phyloP scores from a whole-genome alignment of 225 moss, liverwort and hornwort genomes.

The Straminergon stramineum region DNA sequence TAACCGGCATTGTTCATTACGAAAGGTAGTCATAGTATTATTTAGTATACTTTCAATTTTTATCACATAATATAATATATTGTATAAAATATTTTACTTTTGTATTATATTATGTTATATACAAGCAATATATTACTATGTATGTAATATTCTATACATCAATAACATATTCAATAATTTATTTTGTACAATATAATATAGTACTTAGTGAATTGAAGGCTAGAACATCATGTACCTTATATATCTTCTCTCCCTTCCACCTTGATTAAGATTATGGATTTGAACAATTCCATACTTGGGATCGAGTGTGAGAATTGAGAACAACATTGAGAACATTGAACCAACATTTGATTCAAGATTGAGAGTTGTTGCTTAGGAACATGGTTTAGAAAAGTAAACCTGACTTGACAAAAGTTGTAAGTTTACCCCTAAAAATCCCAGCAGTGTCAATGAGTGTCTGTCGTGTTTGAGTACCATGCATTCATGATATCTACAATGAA shows the following conservation, averaged over 20 bases:
- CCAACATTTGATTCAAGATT: neutral
- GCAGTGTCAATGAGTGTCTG: neutral
- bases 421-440: neutral
- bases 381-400: neutral
- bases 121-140: neutral
- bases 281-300: neutral
- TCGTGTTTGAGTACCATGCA: neutral
- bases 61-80: neutral
- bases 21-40: neutral
- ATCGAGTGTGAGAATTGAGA: neutral
- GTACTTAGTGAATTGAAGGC: accelerated
- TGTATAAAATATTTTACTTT: too few species aligned
- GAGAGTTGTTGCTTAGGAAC: neutral
- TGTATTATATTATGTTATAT: neutral
- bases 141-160: neutral
- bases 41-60: neutral
- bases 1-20: neutral
- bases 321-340: too few species aligned
- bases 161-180: neutral
- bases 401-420: neutral
- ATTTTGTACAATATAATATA: neutral
- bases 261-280: neutral
- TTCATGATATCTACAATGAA: neutral
- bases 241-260: neutral
- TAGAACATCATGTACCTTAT: neutral